phyloP scores from a whole-genome alignment of 768 basidiomycete species.

The Hygrophorus russula region DNA sequence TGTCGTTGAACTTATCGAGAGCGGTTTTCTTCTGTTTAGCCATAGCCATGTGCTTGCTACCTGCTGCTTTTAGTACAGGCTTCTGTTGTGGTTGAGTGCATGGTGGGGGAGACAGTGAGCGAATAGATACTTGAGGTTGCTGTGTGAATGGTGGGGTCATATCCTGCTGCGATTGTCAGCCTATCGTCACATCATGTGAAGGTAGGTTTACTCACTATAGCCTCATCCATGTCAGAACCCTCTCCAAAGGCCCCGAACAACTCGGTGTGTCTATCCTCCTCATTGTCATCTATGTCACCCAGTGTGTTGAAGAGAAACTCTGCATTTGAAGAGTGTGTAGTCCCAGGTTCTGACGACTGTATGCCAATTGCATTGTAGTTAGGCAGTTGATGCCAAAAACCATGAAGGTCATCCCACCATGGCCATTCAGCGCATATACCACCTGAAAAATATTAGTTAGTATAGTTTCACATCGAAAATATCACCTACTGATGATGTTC shows the following conservation, averaged over 20 bases:
- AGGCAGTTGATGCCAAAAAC: constrained; percentile 19
- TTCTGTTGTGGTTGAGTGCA: neutral
- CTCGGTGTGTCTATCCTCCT: neutral
- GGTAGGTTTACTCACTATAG: neutral
- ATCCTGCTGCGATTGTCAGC: neutral
- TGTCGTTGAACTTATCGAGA: neutral
- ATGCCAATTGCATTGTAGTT: constrained; percentile 18
- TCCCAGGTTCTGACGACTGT: constrained; percentile 10
- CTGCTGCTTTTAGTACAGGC: neutral
- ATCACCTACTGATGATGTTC: constrained; percentile 9
- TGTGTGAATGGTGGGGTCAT: neutral
- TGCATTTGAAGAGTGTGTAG: constrained; percentile 11
- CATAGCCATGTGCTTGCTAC: neutral
- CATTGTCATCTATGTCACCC: neutral
- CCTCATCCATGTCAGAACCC: neutral
- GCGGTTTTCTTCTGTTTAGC: neutral
- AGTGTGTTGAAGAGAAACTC: constrained; percentile 2
- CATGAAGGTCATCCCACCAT: constrained; percentile 18
- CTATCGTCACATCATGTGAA: neutral
- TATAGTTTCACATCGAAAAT: neutral
- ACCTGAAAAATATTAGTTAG: neutral
- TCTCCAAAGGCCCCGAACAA: neutral
- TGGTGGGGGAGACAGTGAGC: neutral
- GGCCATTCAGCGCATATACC: constrained; percentile 12
- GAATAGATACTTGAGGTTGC: neutral